Evolutionary conservation across 2,329 filamentous ascomycete species (phyloP).

Genomic region (Paracorniculantispora psalliotae): DNA sequence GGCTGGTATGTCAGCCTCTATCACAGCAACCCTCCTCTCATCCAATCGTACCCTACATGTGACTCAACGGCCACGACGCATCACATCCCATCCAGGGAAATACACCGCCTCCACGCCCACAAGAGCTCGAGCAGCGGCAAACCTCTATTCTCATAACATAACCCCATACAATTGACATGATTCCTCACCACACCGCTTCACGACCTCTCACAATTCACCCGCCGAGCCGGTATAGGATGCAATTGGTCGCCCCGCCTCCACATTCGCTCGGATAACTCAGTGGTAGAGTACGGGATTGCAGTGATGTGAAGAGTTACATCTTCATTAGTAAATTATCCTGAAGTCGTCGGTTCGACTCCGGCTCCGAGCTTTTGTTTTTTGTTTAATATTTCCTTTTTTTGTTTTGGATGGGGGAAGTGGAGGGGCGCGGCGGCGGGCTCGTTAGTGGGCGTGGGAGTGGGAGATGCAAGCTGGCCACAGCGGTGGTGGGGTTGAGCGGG

Average conservation of each 20-base stretch:
- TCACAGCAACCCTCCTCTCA: no score
- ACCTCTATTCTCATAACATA: no score
- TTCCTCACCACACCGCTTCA: neutral
- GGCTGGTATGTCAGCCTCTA: no score
- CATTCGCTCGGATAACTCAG: slow-evolving; percentile 13
- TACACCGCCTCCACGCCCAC: no score
- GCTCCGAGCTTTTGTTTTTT: neutral
- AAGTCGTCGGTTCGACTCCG: slow-evolving; percentile 17
- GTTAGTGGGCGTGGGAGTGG: neutral
- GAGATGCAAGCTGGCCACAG: neutral
- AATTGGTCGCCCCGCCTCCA: neutral
- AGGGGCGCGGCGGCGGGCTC: neutral
- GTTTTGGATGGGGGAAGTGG: neutral
- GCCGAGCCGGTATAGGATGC: neutral
- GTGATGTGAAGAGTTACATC: neutral
- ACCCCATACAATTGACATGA: no score
- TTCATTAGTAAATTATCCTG: slow-evolving; percentile 11
- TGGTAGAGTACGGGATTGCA: slow-evolving; percentile 15
- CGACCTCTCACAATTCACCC: neutral
- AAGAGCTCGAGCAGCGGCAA: no score
- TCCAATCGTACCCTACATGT: no score
- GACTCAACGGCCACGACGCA: no score
- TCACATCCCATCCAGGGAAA: no score
- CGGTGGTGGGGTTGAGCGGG: neutral
- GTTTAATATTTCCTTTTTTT: neutral